Evolutionary conservation across 805 yeast species (phyloP).

Genomic region (Nakazawaea ernobii): DNA sequence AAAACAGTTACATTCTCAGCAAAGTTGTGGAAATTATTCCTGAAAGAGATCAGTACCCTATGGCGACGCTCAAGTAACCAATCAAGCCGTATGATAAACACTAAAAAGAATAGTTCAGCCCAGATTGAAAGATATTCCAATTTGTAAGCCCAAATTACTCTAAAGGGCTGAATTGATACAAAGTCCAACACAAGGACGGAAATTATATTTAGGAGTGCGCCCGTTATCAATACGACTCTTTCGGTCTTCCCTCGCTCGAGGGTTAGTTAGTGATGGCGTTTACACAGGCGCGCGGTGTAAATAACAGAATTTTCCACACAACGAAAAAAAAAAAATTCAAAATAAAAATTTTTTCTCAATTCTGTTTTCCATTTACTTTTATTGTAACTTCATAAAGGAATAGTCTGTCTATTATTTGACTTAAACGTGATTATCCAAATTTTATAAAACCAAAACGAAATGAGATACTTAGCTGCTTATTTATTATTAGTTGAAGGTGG

Average conservation of each 20-base stretch:
- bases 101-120: no score
- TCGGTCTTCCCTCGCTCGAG: no score
- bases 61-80: no score
- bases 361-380: constrained; percentile 1
- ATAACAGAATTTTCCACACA: background rate
- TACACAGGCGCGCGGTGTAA: background rate
- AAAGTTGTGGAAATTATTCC: no score
- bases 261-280: background rate
- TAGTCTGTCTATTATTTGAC: constrained; percentile 68
- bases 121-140: no score
- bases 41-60: no score
- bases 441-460: constrained; percentile 15
- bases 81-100: no score
- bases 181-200: background rate
- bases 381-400: constrained; percentile 42
- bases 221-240: background rate
- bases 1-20: no score
- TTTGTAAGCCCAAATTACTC: no score
- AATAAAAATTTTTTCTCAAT: background rate
- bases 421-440: constrained; percentile 67
- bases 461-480: constrained; percentile 99
- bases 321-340: background rate
- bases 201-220: no score
- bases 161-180: no score
- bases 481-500: constrained; percentile 98